These are phyloP conservation scores for Colletotrichum truncatum DNA, from an alignment of 2,329 filamentous ascomycete genomes.

Conservation along the genomic window DNA sequence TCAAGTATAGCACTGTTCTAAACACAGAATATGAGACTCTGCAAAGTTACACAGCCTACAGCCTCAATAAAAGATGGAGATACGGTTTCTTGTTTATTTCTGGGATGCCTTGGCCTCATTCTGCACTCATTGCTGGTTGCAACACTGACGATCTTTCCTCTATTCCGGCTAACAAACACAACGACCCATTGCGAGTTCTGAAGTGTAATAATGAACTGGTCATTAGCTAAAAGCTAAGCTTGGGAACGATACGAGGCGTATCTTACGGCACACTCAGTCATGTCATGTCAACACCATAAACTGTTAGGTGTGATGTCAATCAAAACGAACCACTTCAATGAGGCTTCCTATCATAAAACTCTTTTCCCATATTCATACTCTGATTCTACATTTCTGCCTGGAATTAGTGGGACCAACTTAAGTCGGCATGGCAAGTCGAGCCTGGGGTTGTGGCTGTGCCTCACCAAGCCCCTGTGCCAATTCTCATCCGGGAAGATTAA, in stretches of 20 bases:
- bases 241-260: not conserved
- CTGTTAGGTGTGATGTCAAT: not conserved
- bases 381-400: not conserved
- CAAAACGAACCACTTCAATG: not conserved
- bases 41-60: too few species aligned
- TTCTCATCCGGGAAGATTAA: not conserved
- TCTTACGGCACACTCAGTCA: not conserved
- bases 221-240: not conserved
- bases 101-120: too few species aligned
- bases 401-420: not conserved
- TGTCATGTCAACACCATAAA: not conserved
- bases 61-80: too few species aligned
- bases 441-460: not conserved
- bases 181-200: too few species aligned
- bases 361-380: not conserved
- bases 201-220: not conserved
- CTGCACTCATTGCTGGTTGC: too few species aligned
- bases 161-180: too few species aligned
- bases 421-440: not conserved
- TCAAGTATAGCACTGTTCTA: too few species aligned
- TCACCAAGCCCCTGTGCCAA: not conserved
- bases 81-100: too few species aligned
- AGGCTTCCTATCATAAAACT: not conserved
- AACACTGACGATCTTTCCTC: too few species aligned
- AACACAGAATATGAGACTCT: too few species aligned